Evolutionary conservation across 768 basidiomycete species (phyloP).

Genomic region (Xanthoconium stramineum): DNA sequence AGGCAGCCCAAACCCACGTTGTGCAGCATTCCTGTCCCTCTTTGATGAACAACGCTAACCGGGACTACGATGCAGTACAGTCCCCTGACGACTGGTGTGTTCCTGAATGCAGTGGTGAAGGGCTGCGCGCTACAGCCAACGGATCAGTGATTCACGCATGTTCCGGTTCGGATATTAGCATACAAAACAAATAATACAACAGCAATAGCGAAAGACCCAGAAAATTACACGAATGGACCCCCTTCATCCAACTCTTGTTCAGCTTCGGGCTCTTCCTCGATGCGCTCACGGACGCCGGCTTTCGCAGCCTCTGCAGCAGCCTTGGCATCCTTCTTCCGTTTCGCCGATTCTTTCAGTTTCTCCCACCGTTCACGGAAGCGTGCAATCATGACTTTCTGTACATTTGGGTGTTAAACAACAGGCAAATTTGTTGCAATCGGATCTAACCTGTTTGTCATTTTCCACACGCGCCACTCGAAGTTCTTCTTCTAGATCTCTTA

Average conservation of each 20-base stretch:
- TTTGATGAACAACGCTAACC: too few species aligned
- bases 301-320: constrained; percentile 46
- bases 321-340: constrained; percentile 77
- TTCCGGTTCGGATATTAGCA: background rate
- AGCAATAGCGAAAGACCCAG: constrained; percentile 1
- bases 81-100: background rate
- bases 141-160: background rate
- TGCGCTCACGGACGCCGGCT: constrained; percentile 56
- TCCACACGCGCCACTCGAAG: constrained; percentile 58
- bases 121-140: too few species aligned
- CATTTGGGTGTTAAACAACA: constrained; percentile 12
- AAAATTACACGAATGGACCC: background rate
- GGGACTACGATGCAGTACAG: background rate
- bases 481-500: constrained; percentile 82
- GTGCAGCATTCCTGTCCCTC: too few species aligned
- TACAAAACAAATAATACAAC: constrained; percentile 8
- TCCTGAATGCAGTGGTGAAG: background rate
- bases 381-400: constrained; percentile 76
- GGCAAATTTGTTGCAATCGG: background rate
- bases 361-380: constrained; percentile 88
- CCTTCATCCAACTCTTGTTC: constrained; percentile 56
- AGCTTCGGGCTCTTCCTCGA: constrained; percentile 61
- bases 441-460: constrained; percentile 77
- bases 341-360: constrained; percentile 84
- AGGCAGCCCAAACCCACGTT: too few species aligned